Percentiles rank a stretch among this genome's conserved stretches.
phyloP scores from a whole-genome alignment of 306 rosid genomes.

The Dicorynia guianensis region DNA sequence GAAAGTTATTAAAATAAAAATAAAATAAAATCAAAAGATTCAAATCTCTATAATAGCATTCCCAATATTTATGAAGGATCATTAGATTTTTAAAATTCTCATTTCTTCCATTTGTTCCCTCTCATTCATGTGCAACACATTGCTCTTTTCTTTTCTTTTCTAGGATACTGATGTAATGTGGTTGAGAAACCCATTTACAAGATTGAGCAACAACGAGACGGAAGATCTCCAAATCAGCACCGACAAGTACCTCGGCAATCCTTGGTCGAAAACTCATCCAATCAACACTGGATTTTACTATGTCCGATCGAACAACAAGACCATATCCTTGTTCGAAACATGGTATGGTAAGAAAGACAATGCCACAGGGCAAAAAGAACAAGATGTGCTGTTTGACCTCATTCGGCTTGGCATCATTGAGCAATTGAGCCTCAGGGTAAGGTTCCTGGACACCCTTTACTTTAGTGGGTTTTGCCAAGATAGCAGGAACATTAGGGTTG shows the following conservation, averaged over 20 bases:
- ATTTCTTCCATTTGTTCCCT: background rate
- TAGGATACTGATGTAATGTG: constrained; percentile 91
- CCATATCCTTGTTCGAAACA: constrained; percentile 61
- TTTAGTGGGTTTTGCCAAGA: constrained; percentile 89
- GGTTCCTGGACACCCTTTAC: constrained; percentile 71
- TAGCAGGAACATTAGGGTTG: constrained; percentile 64
- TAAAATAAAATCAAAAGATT: too few relatives aligned
- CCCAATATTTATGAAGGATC: too few relatives aligned
- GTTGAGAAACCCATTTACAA: constrained; percentile 76
- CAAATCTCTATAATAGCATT: too few relatives aligned
- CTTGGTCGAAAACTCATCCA: constrained; percentile 46
- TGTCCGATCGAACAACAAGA: constrained; percentile 68
- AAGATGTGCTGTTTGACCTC: constrained; percentile 66
- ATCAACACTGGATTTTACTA: constrained; percentile 88
- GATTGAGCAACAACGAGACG: constrained; percentile 55
- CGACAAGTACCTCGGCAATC: constrained; percentile 53
- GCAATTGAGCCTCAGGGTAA: constrained; percentile 57
- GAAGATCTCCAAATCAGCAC: constrained; percentile 81
- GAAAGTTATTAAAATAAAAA: too few relatives aligned
- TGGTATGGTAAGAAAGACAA: constrained; percentile 73
- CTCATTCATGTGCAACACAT: background rate
- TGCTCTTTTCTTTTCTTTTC: too few relatives aligned
- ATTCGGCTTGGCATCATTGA: constrained; percentile 45
- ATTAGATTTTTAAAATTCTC: background rate
- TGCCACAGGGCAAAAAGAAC: constrained; percentile 70